Percentiles rank a stretch among this genome's conserved stretches.
phyloP scores from a whole-genome alignment of 2,329 filamentous ascomycete genomes.

The Fusarium protoensiforme region DNA sequence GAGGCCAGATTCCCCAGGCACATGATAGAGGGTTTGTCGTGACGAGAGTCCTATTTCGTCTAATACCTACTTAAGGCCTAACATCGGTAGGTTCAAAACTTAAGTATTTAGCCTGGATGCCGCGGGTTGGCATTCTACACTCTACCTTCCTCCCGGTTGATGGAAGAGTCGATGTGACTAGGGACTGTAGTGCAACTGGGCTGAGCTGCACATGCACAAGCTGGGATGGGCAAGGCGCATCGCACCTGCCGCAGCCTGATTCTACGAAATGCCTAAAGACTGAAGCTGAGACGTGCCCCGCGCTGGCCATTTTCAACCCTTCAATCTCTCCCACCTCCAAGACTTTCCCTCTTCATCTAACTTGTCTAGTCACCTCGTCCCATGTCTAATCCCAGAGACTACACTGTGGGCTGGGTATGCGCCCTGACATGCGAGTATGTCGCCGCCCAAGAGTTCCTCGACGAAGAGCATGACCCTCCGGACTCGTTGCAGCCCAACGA shows the following conservation, averaged over 20 bases:
- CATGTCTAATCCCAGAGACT: neutral
- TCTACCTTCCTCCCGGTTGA: neutral
- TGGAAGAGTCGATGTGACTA: neutral
- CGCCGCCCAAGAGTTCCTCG: neutral
- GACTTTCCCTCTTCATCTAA: neutral
- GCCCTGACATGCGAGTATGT: neutral
- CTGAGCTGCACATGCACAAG: neutral
- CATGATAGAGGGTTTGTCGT: neutral
- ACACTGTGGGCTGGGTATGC: neutral
- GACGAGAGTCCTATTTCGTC: neutral
- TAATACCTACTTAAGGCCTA: neutral
- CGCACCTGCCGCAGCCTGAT: neutral
- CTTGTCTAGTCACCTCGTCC: neutral
- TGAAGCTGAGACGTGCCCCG: neutral
- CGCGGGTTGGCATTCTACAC: neutral
- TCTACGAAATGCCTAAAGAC: neutral
- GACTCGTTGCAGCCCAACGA: neutral
- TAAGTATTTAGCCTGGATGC: neutral
- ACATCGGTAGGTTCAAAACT: neutral
- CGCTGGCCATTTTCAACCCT: neutral
- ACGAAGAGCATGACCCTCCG: neutral
- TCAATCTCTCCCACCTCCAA: neutral
- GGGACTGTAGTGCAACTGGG: neutral
- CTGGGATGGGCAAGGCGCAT: neutral
- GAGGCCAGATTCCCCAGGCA: neutral